phyloP scores from a whole-genome alignment of 139 green algal species.

The Auxenochlorella pyrenoidosa region DNA sequence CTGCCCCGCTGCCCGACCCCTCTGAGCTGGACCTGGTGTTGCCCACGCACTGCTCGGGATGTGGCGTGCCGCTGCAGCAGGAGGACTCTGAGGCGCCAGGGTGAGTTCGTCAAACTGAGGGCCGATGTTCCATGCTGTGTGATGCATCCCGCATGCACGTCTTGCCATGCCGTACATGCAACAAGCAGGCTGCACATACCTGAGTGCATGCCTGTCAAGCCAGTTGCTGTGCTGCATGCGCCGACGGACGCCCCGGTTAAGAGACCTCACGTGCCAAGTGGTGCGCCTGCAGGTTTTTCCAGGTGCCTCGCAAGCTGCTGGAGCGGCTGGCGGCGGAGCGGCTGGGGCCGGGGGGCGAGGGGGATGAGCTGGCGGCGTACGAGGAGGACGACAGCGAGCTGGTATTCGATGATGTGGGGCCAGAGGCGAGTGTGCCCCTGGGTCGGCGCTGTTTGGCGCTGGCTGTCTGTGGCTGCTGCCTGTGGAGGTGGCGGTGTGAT shows the following conservation, averaged over 20 bases:
- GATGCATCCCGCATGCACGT: too few relatives aligned
- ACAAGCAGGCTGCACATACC: background rate
- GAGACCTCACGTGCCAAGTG: too few relatives aligned
- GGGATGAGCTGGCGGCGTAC: background rate
- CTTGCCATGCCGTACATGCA: background rate
- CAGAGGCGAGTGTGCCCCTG: background rate
- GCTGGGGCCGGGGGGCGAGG: background rate
- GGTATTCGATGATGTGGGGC: slow-evolving; percentile 28
- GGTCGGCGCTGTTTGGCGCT: too few relatives aligned
- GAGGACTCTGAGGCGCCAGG: slow-evolving; percentile 66
- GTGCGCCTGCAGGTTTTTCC: slow-evolving; percentile 68
- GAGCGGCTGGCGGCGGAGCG: slow-evolving; percentile 34
- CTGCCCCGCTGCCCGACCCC: background rate
- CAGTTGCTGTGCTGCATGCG: too few relatives aligned
- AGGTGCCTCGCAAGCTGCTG: slow-evolving; percentile 64
- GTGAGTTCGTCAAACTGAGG: slow-evolving; percentile 48
- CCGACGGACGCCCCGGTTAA: too few relatives aligned
- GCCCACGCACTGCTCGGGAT: slow-evolving; percentile 79
- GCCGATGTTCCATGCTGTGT: background rate
- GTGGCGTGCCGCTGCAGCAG: slow-evolving; percentile 81
- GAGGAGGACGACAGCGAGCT: slow-evolving; percentile 23
- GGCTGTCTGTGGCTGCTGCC: too few relatives aligned
- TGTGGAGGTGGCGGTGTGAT: too few relatives aligned
- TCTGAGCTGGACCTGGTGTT: slow-evolving; percentile 33
- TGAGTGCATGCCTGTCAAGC: background rate